phyloP scores from a whole-genome alignment of 305 asterid genomes.

The Fraxinus sp. region DNA sequence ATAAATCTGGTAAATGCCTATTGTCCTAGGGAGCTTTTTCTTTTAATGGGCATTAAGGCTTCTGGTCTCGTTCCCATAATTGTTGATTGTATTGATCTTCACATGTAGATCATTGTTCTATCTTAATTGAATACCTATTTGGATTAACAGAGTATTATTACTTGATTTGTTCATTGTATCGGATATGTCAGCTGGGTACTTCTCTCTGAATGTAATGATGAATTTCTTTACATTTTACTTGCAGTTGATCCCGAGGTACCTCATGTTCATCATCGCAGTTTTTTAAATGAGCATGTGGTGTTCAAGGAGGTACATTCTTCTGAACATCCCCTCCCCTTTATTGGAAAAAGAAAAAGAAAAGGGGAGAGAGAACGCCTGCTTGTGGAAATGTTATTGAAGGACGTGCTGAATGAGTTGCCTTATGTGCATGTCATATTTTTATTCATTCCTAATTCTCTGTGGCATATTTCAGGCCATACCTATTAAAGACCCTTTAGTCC shows the following conservation, averaged over 20 bases:
- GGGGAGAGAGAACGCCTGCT: background rate
- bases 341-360: background rate
- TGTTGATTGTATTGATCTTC: background rate
- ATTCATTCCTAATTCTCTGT: constrained; percentile 19
- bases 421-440: constrained; percentile 5
- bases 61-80: background rate
- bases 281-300: constrained; percentile 79
- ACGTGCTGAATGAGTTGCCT: constrained; percentile 10
- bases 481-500: constrained; percentile 71
- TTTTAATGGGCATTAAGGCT: background rate
- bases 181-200: constrained; percentile 5
- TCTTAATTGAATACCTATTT: constrained; percentile 4
- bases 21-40: background rate
- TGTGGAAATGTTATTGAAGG: background rate
- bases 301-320: constrained; percentile 75
- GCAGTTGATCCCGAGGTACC: constrained; percentile 89
- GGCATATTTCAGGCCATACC: constrained; percentile 71
- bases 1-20: background rate
- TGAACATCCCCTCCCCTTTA: background rate
- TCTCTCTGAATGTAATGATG: constrained; percentile 24
- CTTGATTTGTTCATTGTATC: constrained; percentile 5
- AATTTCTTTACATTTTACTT: constrained; percentile 26
- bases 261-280: constrained; percentile 74
- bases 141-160: background rate
- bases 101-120: constrained; percentile 9